Evolutionary conservation across 2,329 filamentous ascomycete species (phyloP), one percentile per base, ranked within the genome.

Genomic region (Aspergillus ruber): DNA sequence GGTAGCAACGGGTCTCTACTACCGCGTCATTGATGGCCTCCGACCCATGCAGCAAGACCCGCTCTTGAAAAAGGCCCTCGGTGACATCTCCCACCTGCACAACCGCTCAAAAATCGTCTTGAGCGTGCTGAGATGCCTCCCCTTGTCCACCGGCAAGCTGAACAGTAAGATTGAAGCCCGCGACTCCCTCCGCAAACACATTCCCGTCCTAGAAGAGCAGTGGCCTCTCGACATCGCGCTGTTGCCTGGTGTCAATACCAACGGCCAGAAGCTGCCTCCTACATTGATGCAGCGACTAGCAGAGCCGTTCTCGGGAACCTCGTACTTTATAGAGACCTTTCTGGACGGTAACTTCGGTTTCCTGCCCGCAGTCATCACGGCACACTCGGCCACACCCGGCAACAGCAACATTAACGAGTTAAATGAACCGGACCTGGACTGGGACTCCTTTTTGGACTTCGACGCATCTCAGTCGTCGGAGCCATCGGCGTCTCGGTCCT

Each of bases 1-100:
- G 55, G 32, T 52, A n/a, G 55, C 56, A 10, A 41, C 36, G 3
- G 53, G 50, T 15, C 49, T 58, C 10, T 58, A 58, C 25, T 51
- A 52, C 20, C 50, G 50, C 12, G 49, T 55, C 23, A 20, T 51
- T 4, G 21, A 44, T n/a, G 47, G 42, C n/a, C 17, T 58, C 13
- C 21, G 32, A 10, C 42, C 42, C 8, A 40, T 57, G 9, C 38
- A 47, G n/a, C n/a, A n/a, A n/a, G n/a, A n/a, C n/a, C 12, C 20
- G 32, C 15, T 44, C 10, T 41, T 58, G 15, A 35, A 43, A 6
- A 45, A 20, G 17, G 51, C 55, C 18, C 47, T 56, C 13, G 42
- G 21, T 42, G 44, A 33, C 15, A 35, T 13, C 46, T 18, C 36
- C 9, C 25, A 48, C 3, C 13, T 55, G 3, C 21, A 25, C 5